Evolutionary conservation across 306 rosid genomes (phyloP), one percentile per base, ranked within the genome.

Genomic region (Echinosophora koreensis): DNA sequence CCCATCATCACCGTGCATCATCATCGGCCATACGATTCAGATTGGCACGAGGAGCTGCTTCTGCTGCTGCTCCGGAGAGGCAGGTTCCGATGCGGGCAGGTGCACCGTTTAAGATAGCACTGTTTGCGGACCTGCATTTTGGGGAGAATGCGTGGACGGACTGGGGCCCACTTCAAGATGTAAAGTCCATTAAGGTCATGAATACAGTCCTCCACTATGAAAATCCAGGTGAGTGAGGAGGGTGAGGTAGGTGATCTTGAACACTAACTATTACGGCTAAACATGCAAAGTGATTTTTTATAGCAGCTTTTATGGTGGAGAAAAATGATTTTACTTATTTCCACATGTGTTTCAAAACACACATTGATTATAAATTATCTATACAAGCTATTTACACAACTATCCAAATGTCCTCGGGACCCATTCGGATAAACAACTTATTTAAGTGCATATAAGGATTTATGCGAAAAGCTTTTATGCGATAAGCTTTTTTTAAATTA

Each of bases 81-180:
- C 15, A 16, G 51, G 51, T 85, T 55, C 79, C 44, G 59, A 63
- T 84, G 38, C 86, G 77, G 65, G 63, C 56, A 18, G 83, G 78
- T 30, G 80, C 83, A 50, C 28, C 84, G 3, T 89, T 91, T 68
- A 91, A 86, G 87, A 66, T 91, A 17, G 86, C 89, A 0, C 13
- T 93, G 56, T 91, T 93, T 42, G 92, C 98, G 0, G 98, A 91
- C 81, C 83, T 93, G 73, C 98, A 93, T 81, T 91, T 91, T 34
- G 98, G 98, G 2, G 97, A 93, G 85, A 14, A 56, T 74, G 83
- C 85, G 13, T 87, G 80, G 84, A 84, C 88, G 0, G 76, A 84
- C 5, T 93, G 98, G 98, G 98, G 97, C 4, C 95, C 92, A 15
- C 78, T 42, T 30, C 98, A 93, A 59, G 98, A 91, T 60, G 79